Conservation (phyloP, 164 flowering plant species). For the Vitis rotundifolia region DNA sequence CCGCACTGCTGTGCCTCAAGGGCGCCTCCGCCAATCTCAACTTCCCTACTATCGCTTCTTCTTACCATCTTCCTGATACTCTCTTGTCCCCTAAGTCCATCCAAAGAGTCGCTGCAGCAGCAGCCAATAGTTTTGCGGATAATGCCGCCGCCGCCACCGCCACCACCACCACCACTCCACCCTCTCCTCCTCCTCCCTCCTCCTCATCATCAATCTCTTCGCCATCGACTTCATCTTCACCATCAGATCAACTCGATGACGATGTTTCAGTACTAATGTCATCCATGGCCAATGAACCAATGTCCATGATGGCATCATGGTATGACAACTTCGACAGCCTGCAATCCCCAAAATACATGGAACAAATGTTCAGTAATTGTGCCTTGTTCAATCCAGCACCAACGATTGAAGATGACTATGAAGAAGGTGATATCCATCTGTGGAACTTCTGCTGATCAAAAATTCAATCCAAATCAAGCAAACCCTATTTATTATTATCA, state of each 20-base stretch:
- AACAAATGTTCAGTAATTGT: constrained; percentile 31
- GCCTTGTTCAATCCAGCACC: constrained; percentile 30
- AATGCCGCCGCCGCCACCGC: constrained; percentile 11
- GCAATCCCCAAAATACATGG: constrained; percentile 32
- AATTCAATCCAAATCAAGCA: constrained; percentile 4
- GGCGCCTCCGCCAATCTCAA: constrained; percentile 86
- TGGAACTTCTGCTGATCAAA: constrained; percentile 51
- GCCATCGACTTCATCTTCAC: constrained; percentile 30
- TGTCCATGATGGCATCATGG: constrained; percentile 24
- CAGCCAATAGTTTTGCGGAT: constrained; percentile 36
- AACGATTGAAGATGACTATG: constrained; percentile 30
- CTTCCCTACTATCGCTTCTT: constrained; percentile 52
- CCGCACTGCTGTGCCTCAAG: constrained; percentile 87
- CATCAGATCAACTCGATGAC: constrained; percentile 35
- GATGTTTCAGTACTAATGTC: constrained; percentile 15
- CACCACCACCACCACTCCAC: constrained; percentile 7
- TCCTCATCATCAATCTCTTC: constrained; percentile 30
- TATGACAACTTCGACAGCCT: constrained; percentile 29
- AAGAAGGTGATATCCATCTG: constrained; percentile 46
- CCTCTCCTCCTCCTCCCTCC: constrained; percentile 13
- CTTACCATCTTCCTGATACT: constrained; percentile 21
- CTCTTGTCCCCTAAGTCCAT: constrained; percentile 80
- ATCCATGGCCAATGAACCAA: constrained; percentile 6
- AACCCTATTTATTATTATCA: background rate
- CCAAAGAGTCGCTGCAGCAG: constrained; percentile 84